Base-by-base conservation (phyloP, 2,329 filamentous ascomycete genomes). In the Penicillium sp. region DNA sequence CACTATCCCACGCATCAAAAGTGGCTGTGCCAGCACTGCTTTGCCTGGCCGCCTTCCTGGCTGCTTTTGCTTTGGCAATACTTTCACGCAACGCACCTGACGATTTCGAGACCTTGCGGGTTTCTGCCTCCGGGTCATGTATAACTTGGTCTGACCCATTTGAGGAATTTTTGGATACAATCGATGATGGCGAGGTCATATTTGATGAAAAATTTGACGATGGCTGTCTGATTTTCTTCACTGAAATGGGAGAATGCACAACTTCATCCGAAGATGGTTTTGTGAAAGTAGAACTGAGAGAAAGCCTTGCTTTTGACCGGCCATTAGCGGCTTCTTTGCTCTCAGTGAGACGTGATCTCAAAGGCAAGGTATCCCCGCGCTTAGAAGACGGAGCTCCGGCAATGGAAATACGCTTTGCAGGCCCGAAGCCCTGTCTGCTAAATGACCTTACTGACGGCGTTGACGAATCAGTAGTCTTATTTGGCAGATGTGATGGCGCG, bases 11-110 rank as follows among this genome's bases (percentile, higher is more conserved):
- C 0, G 63, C 54, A 47, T 68, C 66, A 18, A 50, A 47, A 38
- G 63, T 40, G 2, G 57, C 59, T 9, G 60, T 54, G 26, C 64
- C 59, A 18, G 65, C 58, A 20, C 61, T 67, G 58, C 67, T 73
- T 55, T 67, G 66, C 52, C 61, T 67, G 4, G 71, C 70, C 11
- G 83, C 85, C 60, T 85, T 83, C 56, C 84, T 88, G 2, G 91
- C 89, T 2, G 91, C 91, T 68, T 93, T 96, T 0, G 94, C 93
- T 65, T 92, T 93, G 38, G 92, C 91, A 61, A 97, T 97, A 54
- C 94, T 92, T 52, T 97, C 91, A 33, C 94, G 85, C 14, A 99
- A 75, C 0, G 91, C 87, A 16, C 83, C 79, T 0, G 93, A 97
- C 0, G 91, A 91, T 64, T 89, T 94, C 5, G 77, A 73, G 0